Evolutionary conservation across 345 rosid species (phyloP).

Genomic region (Eucalyptus sp.): DNA sequence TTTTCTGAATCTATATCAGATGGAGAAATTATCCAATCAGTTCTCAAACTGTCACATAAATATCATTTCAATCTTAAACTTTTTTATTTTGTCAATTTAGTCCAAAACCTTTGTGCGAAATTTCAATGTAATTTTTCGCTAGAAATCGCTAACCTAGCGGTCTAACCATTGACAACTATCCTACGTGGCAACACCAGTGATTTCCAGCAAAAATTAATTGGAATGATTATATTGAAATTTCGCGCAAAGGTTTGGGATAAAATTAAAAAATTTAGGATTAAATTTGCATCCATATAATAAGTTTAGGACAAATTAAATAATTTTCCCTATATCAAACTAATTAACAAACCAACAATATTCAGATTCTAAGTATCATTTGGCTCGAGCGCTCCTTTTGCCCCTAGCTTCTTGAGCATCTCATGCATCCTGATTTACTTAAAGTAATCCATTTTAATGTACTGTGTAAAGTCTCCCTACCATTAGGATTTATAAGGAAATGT

Average conservation of each 20-base stretch:
- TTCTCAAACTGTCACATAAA: accelerated
- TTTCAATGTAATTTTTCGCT: no score
- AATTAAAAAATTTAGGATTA: no score
- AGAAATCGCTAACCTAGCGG: no score
- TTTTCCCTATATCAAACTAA: neutral
- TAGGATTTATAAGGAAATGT: neutral
- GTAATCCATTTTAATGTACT: neutral
- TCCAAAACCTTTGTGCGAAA: accelerated
- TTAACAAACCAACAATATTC: neutral
- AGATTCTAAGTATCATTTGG: neutral
- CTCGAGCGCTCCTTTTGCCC: neutral
- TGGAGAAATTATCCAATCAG: neutral
- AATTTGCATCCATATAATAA: no score
- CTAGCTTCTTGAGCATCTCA: neutral
- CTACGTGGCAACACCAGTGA: no score
- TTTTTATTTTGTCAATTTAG: neutral
- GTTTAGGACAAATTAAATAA: no score
- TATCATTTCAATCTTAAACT: no score
- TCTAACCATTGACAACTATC: no score
- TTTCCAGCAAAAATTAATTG: accelerated
- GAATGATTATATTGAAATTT: no score
- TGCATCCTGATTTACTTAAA: neutral
- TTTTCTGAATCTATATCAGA: neutral
- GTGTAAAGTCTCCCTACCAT: neutral
- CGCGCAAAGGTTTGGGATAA: accelerated